phyloP scores from a whole-genome alignment of 1,284 basidiomycete species.

The Apiotrichum domesticum region DNA sequence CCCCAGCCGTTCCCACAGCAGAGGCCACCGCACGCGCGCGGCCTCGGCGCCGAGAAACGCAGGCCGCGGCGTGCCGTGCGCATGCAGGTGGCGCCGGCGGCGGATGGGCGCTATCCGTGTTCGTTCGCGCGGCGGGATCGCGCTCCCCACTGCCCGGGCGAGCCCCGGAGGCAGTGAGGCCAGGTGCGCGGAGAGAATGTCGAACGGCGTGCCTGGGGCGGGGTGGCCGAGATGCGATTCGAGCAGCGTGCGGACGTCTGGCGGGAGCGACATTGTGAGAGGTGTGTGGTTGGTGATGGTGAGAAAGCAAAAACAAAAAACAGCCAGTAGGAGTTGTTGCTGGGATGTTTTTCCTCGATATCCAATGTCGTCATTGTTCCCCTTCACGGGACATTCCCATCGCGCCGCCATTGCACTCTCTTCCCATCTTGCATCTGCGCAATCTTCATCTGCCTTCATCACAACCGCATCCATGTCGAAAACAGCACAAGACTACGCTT shows the following conservation, averaged over 20 bases:
- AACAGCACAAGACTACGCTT: constrained; percentile 3
- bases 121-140: constrained; percentile 28
- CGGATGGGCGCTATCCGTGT: constrained; percentile 27
- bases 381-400: too few species aligned
- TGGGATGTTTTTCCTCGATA: too few species aligned
- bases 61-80: constrained; percentile 4
- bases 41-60: constrained; percentile 19
- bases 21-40: constrained; percentile 39
- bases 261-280: neutral
- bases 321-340: too few species aligned
- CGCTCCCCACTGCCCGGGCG: neutral
- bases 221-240: constrained; percentile 1
- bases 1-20: constrained; percentile 44
- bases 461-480: neutral
- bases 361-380: neutral
- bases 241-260: neutral
- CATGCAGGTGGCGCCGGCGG: constrained; percentile 1
- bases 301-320: too few species aligned
- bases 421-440: neutral
- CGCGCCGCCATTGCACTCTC: too few species aligned
- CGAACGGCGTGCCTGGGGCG: neutral
- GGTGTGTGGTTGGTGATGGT: neutral
- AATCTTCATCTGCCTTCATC: neutral
- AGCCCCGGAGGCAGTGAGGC: constrained; percentile 1
- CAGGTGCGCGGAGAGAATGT: constrained; percentile 1